Conservation (phyloP, 768 basidiomycete species). For the Mrakia gelida region DNA sequence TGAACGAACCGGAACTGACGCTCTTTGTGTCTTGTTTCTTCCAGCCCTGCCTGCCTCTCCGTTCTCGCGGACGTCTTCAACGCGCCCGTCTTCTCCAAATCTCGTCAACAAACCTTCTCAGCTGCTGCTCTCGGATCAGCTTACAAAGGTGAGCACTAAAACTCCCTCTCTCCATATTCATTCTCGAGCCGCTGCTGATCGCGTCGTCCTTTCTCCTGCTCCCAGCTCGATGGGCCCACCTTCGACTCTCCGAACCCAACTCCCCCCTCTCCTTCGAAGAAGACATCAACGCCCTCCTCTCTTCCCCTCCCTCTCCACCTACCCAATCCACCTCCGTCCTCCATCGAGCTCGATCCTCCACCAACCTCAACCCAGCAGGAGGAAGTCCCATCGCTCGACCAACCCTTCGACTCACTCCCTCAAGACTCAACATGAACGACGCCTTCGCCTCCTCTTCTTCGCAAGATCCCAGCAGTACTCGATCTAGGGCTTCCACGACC, state of each 20-base stretch:
- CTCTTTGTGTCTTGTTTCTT: constrained; percentile 59
- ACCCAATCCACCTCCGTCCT: background rate
- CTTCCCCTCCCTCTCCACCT: background rate
- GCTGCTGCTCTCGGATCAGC: constrained; percentile 15
- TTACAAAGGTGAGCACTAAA: background rate
- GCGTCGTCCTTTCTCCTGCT: background rate
- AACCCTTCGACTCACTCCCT: too few species aligned
- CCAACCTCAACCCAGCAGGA: background rate
- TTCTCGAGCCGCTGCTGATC: background rate
- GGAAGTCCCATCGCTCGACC: background rate
- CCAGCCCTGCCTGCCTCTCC: constrained; percentile 76
- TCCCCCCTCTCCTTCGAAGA: background rate
- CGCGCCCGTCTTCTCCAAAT: constrained; percentile 58
- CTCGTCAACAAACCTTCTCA: background rate
- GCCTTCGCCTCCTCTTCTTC: too few species aligned
- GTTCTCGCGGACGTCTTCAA: constrained; percentile 79
- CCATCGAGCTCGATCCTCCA: background rate
- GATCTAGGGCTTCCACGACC: constrained; percentile 33
- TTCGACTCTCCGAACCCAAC: background rate
- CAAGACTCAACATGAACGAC: too few species aligned
- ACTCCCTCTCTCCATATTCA: background rate
- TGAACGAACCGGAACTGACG: background rate
- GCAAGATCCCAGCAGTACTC: background rate
- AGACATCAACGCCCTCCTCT: background rate
- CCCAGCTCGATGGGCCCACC: background rate